phyloP scores from a whole-genome alignment of 1,284 basidiomycete genomes.

The Sanghuangporus weigelae region DNA sequence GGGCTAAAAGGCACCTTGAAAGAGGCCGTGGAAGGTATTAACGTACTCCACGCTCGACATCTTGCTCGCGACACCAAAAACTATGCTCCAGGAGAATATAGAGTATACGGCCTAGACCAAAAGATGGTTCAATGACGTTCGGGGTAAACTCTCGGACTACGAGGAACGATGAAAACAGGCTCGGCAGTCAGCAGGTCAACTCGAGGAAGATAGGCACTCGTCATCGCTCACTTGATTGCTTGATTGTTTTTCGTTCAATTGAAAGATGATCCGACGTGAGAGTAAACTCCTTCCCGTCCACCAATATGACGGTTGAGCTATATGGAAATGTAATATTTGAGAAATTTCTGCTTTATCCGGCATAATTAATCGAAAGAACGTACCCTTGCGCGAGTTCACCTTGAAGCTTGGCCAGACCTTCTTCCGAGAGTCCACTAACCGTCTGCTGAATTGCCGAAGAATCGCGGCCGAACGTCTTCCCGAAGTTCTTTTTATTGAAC shows the following conservation, averaged over 20 bases:
- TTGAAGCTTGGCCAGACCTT: constrained; percentile 64
- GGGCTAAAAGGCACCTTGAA: background rate
- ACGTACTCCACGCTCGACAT: constrained; percentile 82
- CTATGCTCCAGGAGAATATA: constrained; percentile 94
- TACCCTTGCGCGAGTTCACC: constrained; percentile 74
- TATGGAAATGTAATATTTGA: constrained; percentile 18
- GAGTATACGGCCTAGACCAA: constrained; percentile 95
- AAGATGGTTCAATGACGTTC: constrained; percentile 98
- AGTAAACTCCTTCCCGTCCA: constrained; percentile 67
- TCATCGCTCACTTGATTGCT: constrained; percentile 69
- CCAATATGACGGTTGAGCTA: constrained; percentile 45
- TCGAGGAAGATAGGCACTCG: constrained; percentile 3
- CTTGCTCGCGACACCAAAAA: constrained; percentile 93
- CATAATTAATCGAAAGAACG: constrained; percentile 25
- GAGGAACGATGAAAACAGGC: background rate
- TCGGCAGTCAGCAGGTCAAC: constrained; percentile 14
- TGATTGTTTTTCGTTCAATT: constrained; percentile 84
- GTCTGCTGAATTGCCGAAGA: constrained; percentile 68
- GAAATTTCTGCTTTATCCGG: constrained; percentile 20
- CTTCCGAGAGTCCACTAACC: constrained; percentile 68
- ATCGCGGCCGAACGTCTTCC: constrained; percentile 88
- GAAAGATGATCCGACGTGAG: constrained; percentile 74
- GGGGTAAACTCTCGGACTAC: constrained; percentile 92
- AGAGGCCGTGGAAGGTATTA: constrained; percentile 17
- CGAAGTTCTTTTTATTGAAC: constrained; percentile 87